Evolutionary conservation across 176 grass and related monocot genomes (phyloP), one percentile per base, ranked within the genome.

Genomic region (Oryza officinalis): DNA sequence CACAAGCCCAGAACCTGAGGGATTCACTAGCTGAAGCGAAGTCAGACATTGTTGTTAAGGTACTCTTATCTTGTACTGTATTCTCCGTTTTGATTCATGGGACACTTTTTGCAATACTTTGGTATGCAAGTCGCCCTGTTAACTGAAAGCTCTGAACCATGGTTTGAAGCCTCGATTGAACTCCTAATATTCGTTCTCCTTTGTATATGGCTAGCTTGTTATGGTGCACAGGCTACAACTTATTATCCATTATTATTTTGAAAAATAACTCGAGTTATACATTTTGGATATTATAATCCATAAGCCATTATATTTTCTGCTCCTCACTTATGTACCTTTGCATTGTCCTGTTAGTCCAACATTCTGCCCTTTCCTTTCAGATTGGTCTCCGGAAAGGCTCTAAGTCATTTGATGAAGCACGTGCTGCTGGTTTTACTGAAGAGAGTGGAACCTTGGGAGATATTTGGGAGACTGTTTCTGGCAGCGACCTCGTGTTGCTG

Each of bases 41-140:
- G 38, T 98, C 96, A 10, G 80, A 98, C 74, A 98, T 98, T 87
- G 91, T 93, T 57, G 92, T 98, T 1, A 98, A 98, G 96, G 96
- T 98, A 40, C 38, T 69, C 6, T 74, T 47, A 27, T 86, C 25
- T 28, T 15, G 28, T 49, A 7, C 10, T 13, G 47, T 31, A 63
- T 14, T 17, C 9, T 49, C 67, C 73, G 47, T 26, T 32, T 41
- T 72, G 9, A 11, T 49, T 25, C 35, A 50, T 37, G n/a, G n/a
- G 13, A 27, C 8, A 17, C 12, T 64, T 9, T 69, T 45, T 44
- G 37, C 2, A 61, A 23, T 11, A 25, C 8, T 61, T 61, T 8
- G 1, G 10, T 13, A 20, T 4, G 50, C 15, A 31, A 50, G 45
- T 27, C 8, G 4, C 4, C 30, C 1, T 76, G 4, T 23, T 52